Base-by-base conservation (phyloP, 1,284 basidiomycete species). In the Cutaneotrichosporon cutaneum region DNA sequence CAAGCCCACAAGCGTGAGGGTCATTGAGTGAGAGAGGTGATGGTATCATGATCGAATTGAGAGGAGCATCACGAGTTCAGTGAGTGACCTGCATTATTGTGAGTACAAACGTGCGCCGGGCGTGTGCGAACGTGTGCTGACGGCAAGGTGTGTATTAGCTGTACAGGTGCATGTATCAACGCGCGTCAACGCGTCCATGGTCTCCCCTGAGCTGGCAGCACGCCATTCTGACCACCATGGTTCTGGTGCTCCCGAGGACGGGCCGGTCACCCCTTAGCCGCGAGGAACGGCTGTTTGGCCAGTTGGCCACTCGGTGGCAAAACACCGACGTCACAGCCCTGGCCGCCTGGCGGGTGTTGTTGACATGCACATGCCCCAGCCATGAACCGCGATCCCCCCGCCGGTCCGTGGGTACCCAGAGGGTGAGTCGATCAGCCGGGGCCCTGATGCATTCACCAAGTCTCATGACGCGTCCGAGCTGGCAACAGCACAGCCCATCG, bases 1-100 rank as follows among this genome's bases (percentile, higher is more conserved):
- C 55, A 27, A 48, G n/a, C 51, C 54, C 16, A 53, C 56, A 16
- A 58, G 62, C 53, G 39, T 54, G 8, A 47, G 54, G 56, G 39
- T 32, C 48, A 30, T 32, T 18, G 27, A 27, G 26, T 47, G 24
- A 47, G 22, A 14, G 45, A 26, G 45, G 11, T 16, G 45, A 18
- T 6, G 27, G 32, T 30, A 27, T 51, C 18, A 26, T 26, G 45
- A 47, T 30, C 30, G 2, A 18, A n/a, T 42, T 7, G 4, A 8
- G 51, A 47, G 22, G 22, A 26, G 22, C n/a, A n/a, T 3, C 7
- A 7, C 22, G 44, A 39, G 36, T 5, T 39, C 18, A 11, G 14
- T n/a, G 18, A 18, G 27, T 36, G 30, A 48, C 47, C 26, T 48
- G 10, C 39, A n/a, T n/a, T 42, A 42, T 42, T 42, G 39, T 42